A percentile compares a stretch with the other conserved stretches of the same genome.
These are phyloP conservation scores for Liquidambar formosana DNA, from an alignment of 164 flowering plant species.

Conservation along the genomic window DNA sequence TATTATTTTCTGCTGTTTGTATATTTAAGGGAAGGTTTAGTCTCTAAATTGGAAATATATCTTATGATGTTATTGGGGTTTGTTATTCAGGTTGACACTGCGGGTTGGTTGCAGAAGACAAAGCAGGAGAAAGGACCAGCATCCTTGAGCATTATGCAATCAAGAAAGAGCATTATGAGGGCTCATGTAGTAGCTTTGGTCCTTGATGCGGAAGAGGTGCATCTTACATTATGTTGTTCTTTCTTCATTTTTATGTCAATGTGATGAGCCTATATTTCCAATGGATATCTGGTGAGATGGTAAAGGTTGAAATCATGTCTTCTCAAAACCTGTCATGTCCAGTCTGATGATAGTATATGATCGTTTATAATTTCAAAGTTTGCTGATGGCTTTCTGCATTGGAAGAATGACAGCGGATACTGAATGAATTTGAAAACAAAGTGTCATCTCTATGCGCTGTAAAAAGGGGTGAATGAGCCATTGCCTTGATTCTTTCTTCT, in stretches of 20 bases:
- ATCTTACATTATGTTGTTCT: conserved; percentile 2
- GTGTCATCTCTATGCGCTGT: too few relatives aligned
- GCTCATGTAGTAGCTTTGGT: conserved; percentile 93
- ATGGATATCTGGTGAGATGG: not conserved
- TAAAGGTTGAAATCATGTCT: not conserved
- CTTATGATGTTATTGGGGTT: conserved; percentile 9
- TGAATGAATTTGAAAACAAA: too few relatives aligned
- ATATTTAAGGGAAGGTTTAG: not conserved
- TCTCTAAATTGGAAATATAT: not conserved
- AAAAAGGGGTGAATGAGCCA: too few relatives aligned
- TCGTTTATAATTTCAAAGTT: not conserved
- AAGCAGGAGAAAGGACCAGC: conserved; percentile 85
- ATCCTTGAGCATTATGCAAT: conserved; percentile 91
- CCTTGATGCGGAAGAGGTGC: conserved; percentile 93
- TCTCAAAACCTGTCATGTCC: not conserved
- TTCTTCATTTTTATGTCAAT: not conserved
- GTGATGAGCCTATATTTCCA: not conserved
- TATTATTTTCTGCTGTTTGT: not conserved
- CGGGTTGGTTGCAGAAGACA: conserved; percentile 96
- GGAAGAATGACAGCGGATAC: too few relatives aligned
- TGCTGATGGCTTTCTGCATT: too few relatives aligned
- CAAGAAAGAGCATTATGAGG: conserved; percentile 90
- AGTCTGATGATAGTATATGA: not conserved
- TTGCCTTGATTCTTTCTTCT: too few relatives aligned
- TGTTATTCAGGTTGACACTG: conserved; percentile 83